phyloP scores from a whole-genome alignment of 1,139 yeast species.

The Candida sojae region DNA sequence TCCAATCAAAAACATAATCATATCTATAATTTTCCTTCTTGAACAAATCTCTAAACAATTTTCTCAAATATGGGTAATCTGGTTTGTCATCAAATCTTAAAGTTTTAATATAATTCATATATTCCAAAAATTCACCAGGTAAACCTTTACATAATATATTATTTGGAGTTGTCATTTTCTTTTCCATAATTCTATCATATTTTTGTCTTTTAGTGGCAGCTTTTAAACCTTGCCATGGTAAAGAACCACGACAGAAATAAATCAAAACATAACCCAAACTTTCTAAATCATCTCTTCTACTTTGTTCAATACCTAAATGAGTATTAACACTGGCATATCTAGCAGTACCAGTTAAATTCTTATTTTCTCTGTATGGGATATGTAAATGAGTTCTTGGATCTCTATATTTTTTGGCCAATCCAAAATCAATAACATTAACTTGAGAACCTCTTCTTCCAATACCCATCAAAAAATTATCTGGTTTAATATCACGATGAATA shows the following conservation, averaged over 20 bases:
- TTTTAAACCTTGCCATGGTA: conserved; percentile 98
- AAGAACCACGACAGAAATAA: conserved; percentile 90
- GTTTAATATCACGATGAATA: conserved; percentile 90
- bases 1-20: conserved; percentile 97
- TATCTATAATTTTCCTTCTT: conserved; percentile 87
- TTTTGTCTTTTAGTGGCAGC: conserved; percentile 97
- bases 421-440: conserved; percentile 95
- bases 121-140: conserved; percentile 87
- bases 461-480: conserved; percentile 96
- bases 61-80: conserved; percentile 86
- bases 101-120: conserved; percentile 85
- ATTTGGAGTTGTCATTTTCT: conserved; percentile 90
- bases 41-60: conserved; percentile 86
- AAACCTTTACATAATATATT: conserved; percentile 89
- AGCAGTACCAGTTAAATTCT: conserved; percentile 96
- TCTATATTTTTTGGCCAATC: conserved; percentile 92
- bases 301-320: conserved; percentile 95
- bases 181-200: conserved; percentile 95
- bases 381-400: conserved; percentile 96
- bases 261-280: conserved; percentile 93
- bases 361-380: conserved; percentile 94
- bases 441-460: conserved; percentile 94
- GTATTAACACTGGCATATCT: conserved; percentile 95
- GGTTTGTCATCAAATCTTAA: conserved; percentile 96
- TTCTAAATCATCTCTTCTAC: conserved; percentile 95